Evolutionary conservation across 257 asterid genomes (phyloP), one percentile per base, ranked within the genome.

Genomic region (Penstemon eatonii): DNA sequence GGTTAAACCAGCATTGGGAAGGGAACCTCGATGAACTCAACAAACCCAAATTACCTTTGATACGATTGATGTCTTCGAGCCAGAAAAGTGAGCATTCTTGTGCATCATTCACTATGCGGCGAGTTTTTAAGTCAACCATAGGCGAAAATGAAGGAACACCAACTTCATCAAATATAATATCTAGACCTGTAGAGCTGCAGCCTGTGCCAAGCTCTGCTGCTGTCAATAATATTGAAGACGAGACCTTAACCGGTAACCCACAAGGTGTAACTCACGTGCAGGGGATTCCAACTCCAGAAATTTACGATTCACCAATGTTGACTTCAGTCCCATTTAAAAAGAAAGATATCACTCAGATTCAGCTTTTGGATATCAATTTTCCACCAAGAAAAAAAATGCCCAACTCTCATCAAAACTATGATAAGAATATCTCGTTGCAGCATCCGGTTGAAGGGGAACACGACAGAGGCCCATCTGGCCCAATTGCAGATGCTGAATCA

Each of bases 1-100:
- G 99, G 99, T 80, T 94, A 51, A 87, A 87, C 86, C 98, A 94
- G 82, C 87, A 89, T 67, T 91, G 96, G 99, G 97, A 91, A 68
- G 97, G 99, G 40, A 91, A 80, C 76, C 96, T 94, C 0, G 96
- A 94, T 49, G 99, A 94, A 71, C 89, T 89, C 67, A 89, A 75
- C 78, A 94, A 94, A 80, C 98, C 99, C 0, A 94, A 89, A 80
- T 63, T 89, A 47, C 96, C 96, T 2, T 63, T 91, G 65, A 89
- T 89, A 46, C 85, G 96, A 19, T 68, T 94, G 84, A 85, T 94
- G 96, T 91, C 99, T 10, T 65, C 96, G 54, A 96, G 96, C 52
- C 97, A 86, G 89, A 93, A 81, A 78, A 94, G 96, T 15, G 99
- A 94, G 40, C 88, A 87, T 61, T 91, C 99, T 67, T 89, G 99